A percentile compares a stretch with the other conserved stretches of the same genome.
phyloP scores from a whole-genome alignment of 164 flowering plant species.

The Hamamelis virginiana region DNA sequence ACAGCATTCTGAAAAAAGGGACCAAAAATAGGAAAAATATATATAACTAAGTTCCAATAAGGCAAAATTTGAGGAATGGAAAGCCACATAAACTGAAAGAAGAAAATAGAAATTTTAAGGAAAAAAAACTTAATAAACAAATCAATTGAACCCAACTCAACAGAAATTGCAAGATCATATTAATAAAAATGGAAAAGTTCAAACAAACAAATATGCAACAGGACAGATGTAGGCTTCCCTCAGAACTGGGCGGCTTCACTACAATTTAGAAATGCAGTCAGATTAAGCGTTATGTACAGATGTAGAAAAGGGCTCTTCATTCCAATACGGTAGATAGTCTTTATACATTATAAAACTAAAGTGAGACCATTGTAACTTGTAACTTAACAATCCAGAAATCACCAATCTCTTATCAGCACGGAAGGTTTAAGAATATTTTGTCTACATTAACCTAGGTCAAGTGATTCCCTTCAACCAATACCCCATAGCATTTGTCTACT shows the following conservation, averaged over 20 bases:
- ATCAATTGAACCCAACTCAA: too few species aligned
- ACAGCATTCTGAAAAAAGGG: conserved; percentile 60
- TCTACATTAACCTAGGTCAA: neutral
- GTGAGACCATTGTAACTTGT: neutral
- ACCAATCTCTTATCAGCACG: neutral
- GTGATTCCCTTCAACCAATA: neutral
- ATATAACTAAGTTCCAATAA: neutral
- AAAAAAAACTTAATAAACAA: neutral
- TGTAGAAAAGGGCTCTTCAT: neutral
- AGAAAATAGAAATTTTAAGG: neutral
- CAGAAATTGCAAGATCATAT: too few species aligned
- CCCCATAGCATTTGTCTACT: neutral
- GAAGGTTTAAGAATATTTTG: neutral
- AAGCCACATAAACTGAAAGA: neutral
- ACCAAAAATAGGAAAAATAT: neutral
- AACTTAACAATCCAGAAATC: neutral
- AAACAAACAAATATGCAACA: neutral
- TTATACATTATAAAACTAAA: neutral
- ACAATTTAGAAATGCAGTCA: neutral
- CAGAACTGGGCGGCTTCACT: neutral
- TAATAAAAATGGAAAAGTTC: too few species aligned
- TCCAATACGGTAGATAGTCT: neutral
- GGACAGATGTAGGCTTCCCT: neutral
- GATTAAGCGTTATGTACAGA: neutral
- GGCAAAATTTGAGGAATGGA: neutral